These are phyloP conservation scores for Calonectria pteridis DNA, from an alignment of 2,329 filamentous ascomycete genomes.

Conservation along the genomic window DNA sequence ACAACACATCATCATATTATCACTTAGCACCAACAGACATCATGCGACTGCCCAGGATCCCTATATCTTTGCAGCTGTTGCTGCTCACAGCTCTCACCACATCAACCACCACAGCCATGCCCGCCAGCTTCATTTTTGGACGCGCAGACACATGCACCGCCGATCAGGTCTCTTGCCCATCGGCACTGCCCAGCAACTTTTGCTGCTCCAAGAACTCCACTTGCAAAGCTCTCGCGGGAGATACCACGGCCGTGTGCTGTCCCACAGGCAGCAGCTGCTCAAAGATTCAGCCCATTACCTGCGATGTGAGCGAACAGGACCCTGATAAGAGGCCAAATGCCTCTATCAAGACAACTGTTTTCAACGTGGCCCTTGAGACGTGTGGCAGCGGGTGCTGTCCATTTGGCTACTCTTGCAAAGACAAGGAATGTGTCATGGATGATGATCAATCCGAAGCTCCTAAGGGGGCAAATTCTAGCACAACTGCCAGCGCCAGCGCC, in stretches of 20 bases:
- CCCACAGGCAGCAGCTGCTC: conserved; percentile 69
- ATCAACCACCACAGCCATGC: conserved; percentile 55
- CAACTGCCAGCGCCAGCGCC: conserved; percentile 33
- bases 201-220: conserved; percentile 69
- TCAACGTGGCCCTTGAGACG: conserved; percentile 65
- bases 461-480: conserved; percentile 45
- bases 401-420: conserved; percentile 75
- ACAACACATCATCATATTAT: conserved; percentile 2
- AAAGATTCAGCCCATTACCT: conserved; percentile 73
- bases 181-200: conserved; percentile 71
- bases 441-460: conserved; percentile 61
- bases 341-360: conserved; percentile 75
- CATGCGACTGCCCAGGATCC: conserved; percentile 35
- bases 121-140: conserved; percentile 54
- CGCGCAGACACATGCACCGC: conserved; percentile 65
- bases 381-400: conserved; percentile 78
- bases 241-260: conserved; percentile 79
- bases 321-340: conserved; percentile 66
- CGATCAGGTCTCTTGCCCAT: conserved; percentile 64
- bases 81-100: conserved; percentile 54
- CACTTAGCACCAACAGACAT: conserved; percentile 2
- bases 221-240: conserved; percentile 73
- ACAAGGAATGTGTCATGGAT: conserved; percentile 63
- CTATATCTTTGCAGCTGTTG: conserved; percentile 49
- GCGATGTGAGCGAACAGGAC: conserved; percentile 73